Evolutionary conservation across 257 asterid species (phyloP).

Genomic region (Datura wrightii): DNA sequence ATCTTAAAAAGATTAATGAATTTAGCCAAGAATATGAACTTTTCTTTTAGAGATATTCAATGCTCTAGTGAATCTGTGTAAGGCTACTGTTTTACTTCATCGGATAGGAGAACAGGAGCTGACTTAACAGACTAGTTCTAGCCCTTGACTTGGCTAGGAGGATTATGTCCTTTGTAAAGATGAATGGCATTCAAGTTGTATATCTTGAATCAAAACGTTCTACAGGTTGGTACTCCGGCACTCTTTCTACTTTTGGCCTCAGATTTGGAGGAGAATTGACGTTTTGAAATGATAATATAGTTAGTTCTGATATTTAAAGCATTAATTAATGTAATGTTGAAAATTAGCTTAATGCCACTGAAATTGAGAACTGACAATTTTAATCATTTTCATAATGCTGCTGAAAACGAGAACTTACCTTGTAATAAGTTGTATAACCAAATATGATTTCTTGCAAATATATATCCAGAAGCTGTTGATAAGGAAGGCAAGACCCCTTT

Average conservation of each 20-base stretch:
- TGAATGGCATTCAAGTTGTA: background rate
- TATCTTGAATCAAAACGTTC: constrained; percentile 3
- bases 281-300: background rate
- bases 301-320: constrained; percentile 2
- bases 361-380: background rate
- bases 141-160: background rate
- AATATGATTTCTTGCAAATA: constrained; percentile 35
- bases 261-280: background rate
- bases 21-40: too few relatives aligned
- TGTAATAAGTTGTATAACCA: background rate
- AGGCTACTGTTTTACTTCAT: constrained; percentile 24
- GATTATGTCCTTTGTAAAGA: constrained; percentile 1
- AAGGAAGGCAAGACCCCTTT: constrained; percentile 71
- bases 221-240: background rate
- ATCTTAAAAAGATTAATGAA: too few relatives aligned
- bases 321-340: background rate
- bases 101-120: background rate
- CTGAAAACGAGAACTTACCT: constrained; percentile 10
- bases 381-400: background rate
- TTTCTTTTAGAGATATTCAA: too few relatives aligned
- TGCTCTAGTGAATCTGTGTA: background rate
- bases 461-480: constrained; percentile 75
- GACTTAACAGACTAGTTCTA: background rate
- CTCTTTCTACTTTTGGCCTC: constrained; percentile 22
- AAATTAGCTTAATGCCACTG: background rate